Evolutionary conservation across 495 filamentous ascomycete genomes (phyloP).

Genomic region (Saxophila tyrrhenica): DNA sequence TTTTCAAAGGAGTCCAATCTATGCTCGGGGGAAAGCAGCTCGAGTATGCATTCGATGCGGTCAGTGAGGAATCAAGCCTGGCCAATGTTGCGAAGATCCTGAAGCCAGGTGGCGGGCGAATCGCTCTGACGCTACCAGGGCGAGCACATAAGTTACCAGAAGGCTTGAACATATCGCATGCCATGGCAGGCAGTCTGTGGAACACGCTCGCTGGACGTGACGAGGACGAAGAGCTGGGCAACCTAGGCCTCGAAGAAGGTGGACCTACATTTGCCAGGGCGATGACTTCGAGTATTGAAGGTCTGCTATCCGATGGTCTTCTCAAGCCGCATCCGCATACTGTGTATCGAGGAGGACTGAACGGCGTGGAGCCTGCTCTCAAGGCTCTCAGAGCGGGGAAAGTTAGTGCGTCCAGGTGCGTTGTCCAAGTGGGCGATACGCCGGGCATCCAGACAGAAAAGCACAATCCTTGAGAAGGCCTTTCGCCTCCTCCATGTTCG

Average conservation of each 20-base stretch:
- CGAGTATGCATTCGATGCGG: conserved; percentile 3
- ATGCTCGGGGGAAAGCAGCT: conserved; percentile 16
- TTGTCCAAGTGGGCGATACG: neutral
- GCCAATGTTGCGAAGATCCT: neutral
- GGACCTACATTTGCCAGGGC: neutral
- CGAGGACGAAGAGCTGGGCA: neutral
- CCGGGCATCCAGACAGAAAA: no score
- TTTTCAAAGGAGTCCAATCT: conserved; percentile 23
- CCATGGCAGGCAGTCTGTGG: neutral
- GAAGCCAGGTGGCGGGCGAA: neutral
- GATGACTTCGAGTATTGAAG: neutral
- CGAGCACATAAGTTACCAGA: neutral
- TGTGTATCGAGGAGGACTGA: neutral
- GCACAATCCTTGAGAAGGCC: no score
- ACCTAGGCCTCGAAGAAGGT: neutral
- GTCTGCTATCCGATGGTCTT: neutral
- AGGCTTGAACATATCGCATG: neutral
- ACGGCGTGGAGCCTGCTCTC: neutral
- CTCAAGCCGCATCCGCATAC: neutral
- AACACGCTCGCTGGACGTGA: neutral
- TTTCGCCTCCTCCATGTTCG: no score
- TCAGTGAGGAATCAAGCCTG: neutral
- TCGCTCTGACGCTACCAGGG: neutral
- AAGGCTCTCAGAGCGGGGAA: neutral
- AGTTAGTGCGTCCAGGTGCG: neutral